These are phyloP conservation scores for Casaregolazyma lundiana DNA, from an alignment of 1,139 yeast species.

Conservation along the genomic window DNA sequence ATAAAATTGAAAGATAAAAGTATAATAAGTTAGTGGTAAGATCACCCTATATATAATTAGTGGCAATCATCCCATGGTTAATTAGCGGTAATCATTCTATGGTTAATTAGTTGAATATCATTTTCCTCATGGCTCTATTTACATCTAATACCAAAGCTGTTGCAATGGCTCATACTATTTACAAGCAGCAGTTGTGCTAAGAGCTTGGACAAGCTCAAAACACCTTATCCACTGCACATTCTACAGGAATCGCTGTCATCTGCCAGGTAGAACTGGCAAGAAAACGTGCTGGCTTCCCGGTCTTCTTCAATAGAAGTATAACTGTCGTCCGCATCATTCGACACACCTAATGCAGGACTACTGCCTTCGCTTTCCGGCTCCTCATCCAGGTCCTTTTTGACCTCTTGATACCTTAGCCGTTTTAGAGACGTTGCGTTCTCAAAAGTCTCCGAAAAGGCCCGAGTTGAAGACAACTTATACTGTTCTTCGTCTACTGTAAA, in stretches of 20 bases:
- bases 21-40: too few species aligned
- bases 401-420: conserved; percentile 1
- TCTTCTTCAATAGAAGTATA: background rate
- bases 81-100: too few species aligned
- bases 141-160: background rate
- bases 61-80: too few species aligned
- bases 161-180: background rate
- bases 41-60: too few species aligned
- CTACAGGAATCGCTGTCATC: conserved; percentile 3
- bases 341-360: background rate
- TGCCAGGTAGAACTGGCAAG: conserved; percentile 1
- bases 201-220: background rate
- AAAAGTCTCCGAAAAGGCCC: background rate
- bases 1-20: too few species aligned
- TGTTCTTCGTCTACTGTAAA: conserved; percentile 63
- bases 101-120: background rate
- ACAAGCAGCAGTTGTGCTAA: background rate
- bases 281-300: background rate
- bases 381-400: background rate
- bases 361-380: background rate
- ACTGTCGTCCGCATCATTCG: conserved; percentile 1
- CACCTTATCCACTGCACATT: conserved; percentile 9
- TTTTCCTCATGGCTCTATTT: background rate
- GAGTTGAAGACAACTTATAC: conserved; percentile 25
- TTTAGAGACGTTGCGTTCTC: background rate